Evolutionary conservation across 768 basidiomycete species (phyloP).

Genomic region (Rhodotorula diobovata): DNA sequence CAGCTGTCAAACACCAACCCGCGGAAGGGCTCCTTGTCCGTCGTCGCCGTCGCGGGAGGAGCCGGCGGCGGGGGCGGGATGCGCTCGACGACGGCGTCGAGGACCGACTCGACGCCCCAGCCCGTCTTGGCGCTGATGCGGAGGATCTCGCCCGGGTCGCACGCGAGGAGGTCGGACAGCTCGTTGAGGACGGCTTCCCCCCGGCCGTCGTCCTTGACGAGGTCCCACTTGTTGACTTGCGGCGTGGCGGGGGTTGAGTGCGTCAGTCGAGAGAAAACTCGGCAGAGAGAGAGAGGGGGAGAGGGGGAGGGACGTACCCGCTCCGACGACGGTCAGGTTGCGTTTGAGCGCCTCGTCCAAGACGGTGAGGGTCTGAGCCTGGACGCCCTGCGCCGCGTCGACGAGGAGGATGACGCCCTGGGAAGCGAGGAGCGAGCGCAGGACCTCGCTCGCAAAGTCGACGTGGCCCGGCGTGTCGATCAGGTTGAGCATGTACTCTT

Average conservation of each 20-base stretch:
- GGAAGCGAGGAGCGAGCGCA: conserved; percentile 83
- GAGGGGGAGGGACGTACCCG: conserved; percentile 48
- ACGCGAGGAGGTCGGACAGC: conserved; percentile 35
- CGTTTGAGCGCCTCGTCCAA: conserved; percentile 80
- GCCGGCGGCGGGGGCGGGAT: conserved; percentile 68
- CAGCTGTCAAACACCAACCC: conserved; percentile 90
- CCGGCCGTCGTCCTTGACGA: conserved; percentile 35
- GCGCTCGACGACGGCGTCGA: conserved; percentile 72
- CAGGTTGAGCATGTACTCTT: conserved; percentile 74
- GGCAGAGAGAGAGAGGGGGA: neutral
- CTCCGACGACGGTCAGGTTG: conserved; percentile 55
- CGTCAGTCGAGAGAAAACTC: too few species aligned
- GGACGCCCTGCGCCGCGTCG: conserved; percentile 71
- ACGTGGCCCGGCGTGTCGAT: conserved; percentile 99
- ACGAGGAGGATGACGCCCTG: conserved; percentile 82
- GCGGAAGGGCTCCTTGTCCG: conserved; percentile 53
- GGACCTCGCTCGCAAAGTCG: conserved; percentile 96
- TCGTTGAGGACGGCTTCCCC: conserved; percentile 29
- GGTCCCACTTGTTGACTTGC: conserved; percentile 40
- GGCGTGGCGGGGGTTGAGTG: neutral
- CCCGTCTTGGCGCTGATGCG: conserved; percentile 91
- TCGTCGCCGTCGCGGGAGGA: neutral
- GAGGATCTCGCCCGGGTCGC: conserved; percentile 52
- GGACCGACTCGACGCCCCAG: conserved; percentile 67
- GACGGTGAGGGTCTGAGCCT: conserved; percentile 94